A percentile compares a stretch with the other conserved stretches of the same genome.
phyloP scores from a whole-genome alignment of 2,329 filamentous ascomycete genomes.

The Trichoderma oligosporum region DNA sequence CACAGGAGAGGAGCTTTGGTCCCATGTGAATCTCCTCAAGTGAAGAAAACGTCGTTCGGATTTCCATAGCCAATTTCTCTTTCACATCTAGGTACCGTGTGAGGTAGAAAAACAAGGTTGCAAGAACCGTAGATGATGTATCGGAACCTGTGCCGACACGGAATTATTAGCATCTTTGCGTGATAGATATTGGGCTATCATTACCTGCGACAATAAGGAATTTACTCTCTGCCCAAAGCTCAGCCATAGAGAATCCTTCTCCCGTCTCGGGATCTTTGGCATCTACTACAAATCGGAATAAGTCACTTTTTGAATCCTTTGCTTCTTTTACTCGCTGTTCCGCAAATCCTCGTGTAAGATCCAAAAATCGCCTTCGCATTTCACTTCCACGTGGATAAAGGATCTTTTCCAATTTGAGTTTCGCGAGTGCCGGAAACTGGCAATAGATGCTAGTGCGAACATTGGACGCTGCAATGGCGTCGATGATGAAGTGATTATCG shows the following conservation, averaged over 20 bases:
- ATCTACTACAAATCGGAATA: conserved; percentile 46
- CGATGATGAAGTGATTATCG: neutral
- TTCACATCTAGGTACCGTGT: conserved; percentile 31
- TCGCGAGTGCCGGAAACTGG: neutral
- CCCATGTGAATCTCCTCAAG: conserved; percentile 35
- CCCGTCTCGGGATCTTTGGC: conserved; percentile 45
- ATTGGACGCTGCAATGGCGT: neutral
- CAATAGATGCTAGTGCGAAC: neutral
- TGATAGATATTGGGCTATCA: neutral
- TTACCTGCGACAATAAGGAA: conserved; percentile 30
- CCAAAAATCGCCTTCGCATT: conserved; percentile 14
- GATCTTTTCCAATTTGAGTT: neutral
- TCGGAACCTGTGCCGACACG: neutral
- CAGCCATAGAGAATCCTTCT: conserved; percentile 39
- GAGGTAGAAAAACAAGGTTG: conserved; percentile 38
- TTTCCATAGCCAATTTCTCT: conserved; percentile 31
- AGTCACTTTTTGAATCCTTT: conserved; percentile 32
- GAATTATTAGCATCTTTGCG: neutral
- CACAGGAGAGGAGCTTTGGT: conserved; percentile 31
- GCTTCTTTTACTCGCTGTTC: neutral
- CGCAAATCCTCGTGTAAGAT: conserved; percentile 18
- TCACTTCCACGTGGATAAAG: neutral
- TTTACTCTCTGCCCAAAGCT: conserved; percentile 42
- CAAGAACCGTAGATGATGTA: neutral
- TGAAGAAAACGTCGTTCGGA: conserved; percentile 31